Evolutionary conservation across 73 alveolate species (phyloP), one percentile per base, ranked within the genome.

Genomic region (Breviolum minutum): DNA sequence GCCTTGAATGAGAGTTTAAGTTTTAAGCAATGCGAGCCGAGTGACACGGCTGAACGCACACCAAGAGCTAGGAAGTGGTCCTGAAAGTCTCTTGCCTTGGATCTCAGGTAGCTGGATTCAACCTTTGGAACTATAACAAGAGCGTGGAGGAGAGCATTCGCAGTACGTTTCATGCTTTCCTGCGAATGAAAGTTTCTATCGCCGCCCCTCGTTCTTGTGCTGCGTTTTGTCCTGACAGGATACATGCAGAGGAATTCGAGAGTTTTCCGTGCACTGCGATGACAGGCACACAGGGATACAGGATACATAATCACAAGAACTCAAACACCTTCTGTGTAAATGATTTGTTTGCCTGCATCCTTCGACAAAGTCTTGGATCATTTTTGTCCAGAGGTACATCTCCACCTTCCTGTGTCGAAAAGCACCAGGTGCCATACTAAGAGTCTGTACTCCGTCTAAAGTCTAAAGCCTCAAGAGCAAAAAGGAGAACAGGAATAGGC

Each of bases 51-150:
- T 40, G 54, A 40, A 40, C 3, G 54, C 54, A 40, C 54, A 0
- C 54, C 54, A 40, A 40, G 54, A 40, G 54, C 54, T 40, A 40
- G 54, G 54, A 40, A 40, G 54, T 40, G 81, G 81, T 8, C 29
- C 81, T 71, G 81, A 71, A 71, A 10, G 7, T 77, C 63, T 12
- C 63, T 77, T 14, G 77, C 19, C 20, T 76, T 7, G 24, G 63
- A n/a, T 30, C 63, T 77, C 61, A 93, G 89, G 98, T 93, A 6
- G 98, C 98, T 7, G 98, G 98, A 17, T 93, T 93, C 91, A 74
- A 93, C 82, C 19, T 93, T 11, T 93, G 98, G 98, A 93, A 93
- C 82, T 93, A 93, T 91, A 93, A 93, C 98, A 93, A 93, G 81
- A 74, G 62, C 64, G 80, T 30, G 68, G 98, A 93, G 89, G 98